Evolutionary conservation across 2,329 filamentous ascomycete genomes (phyloP), one percentile per base, ranked within the genome.

Genomic region (Gnomoniopsis sp.): DNA sequence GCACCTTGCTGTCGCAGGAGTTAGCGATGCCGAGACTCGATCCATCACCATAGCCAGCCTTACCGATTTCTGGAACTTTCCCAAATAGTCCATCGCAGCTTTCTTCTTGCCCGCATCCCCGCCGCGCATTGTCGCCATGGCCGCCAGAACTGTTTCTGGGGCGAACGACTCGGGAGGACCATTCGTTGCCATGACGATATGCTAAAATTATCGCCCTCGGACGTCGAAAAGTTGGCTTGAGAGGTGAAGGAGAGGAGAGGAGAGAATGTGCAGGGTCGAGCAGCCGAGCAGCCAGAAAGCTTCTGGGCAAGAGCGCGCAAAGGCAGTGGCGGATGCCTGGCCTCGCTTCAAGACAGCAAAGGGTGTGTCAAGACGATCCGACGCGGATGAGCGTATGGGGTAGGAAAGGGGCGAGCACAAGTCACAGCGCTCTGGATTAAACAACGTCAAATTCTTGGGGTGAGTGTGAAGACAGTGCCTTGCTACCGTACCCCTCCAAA

Each of bases 21-120:
- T 57, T 43, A 62, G 56, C 58, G 2, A n/a, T n/a, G 1, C n/a
- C 11, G 38, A n/a, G 8, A 19, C 33, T 36, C 23, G 26, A 22
- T 15, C 23, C n/a, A 51, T 44, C 22, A n/a, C 30, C 23, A 38
- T 36, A 41, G 33, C 17, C 38, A 46, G 53, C 44, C 88, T 66
- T 75, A 96, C 93, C 74, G 95, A 98, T 85, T 99, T 99, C 83
- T 99, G 95, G 76, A 98, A 99, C 67, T 86, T 88, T 76, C 96
- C 90, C 61, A 99, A 82, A 72, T 88, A 99, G 72, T 93, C 87
- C 67, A 72, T 70, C 71, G 97, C 93, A 61, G 91, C 93, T 74
- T 92, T 89, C 72, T 89, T 88, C 80, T 98, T 98, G 65, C 88
- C 83, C 69, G 89, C 85, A 70, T 93, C 87, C 66, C 87, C 89